These are phyloP conservation scores for Penicillium sp. DNA, from an alignment of 2,329 filamentous ascomycete genomes.

Conservation along the genomic window DNA sequence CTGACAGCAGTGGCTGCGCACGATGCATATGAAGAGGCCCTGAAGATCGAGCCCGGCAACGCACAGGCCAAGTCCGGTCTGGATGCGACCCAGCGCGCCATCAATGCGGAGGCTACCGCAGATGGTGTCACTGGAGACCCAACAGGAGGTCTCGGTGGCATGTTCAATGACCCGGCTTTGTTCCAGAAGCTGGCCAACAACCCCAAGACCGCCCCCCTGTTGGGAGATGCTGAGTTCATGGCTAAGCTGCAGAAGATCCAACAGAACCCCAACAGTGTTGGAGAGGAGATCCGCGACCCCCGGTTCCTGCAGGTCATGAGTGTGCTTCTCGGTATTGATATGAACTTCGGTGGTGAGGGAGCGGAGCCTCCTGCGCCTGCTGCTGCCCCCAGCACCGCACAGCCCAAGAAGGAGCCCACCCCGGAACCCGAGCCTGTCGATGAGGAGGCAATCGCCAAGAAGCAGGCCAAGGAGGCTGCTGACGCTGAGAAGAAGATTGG, in stretches of 20 bases:
- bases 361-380: slow-evolving; percentile 67
- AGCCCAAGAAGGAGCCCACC: slow-evolving; percentile 57
- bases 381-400: slow-evolving; percentile 49
- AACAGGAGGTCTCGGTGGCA: slow-evolving; percentile 73
- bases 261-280: slow-evolving; percentile 74
- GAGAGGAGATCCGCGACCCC: slow-evolving; percentile 81
- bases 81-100: slow-evolving; percentile 79
- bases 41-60: slow-evolving; percentile 89
- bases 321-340: slow-evolving; percentile 88
- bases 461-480: slow-evolving; percentile 86
- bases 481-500: slow-evolving; percentile 93
- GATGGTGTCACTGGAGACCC: slow-evolving; percentile 64
- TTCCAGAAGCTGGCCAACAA: slow-evolving; percentile 87
- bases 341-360: slow-evolving; percentile 64
- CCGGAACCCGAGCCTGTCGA: slow-evolving; percentile 69
- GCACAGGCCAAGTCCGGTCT: slow-evolving; percentile 88
- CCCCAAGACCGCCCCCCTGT: slow-evolving; percentile 81
- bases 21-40: slow-evolving; percentile 90
- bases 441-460: slow-evolving; percentile 78
- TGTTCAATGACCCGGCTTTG: slow-evolving; percentile 92
- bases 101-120: slow-evolving; percentile 70
- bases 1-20: slow-evolving; percentile 63
- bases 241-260: slow-evolving; percentile 78
- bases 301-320: slow-evolving; percentile 92
- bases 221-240: slow-evolving; percentile 87